Conservation (phyloP, 2,329 filamentous ascomycete genomes). For the Trichoderma sp. region DNA sequence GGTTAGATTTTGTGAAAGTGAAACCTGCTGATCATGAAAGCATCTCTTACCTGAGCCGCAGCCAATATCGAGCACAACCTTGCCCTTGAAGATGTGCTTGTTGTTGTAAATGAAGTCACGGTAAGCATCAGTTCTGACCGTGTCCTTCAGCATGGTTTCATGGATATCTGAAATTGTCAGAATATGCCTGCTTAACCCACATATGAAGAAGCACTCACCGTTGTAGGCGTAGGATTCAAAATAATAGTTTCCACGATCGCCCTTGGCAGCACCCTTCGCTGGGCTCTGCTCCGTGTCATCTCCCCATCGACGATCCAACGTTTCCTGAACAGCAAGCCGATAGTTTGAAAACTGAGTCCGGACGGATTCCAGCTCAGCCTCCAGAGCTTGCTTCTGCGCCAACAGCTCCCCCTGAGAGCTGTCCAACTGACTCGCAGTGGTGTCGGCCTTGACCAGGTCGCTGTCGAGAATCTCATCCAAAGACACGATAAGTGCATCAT, state of each 20-base stretch:
- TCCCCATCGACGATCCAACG: conserved; percentile 64
- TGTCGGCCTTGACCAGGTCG: conserved; percentile 42
- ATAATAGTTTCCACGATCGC: conserved; percentile 44
- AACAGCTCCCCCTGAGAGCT: conserved; percentile 38
- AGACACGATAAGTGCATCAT: conserved; percentile 84
- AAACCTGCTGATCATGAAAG: background rate
- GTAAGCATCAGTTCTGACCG: conserved; percentile 84
- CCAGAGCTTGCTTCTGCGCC: conserved; percentile 54
- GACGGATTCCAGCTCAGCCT: conserved; percentile 59
- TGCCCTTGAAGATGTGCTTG: conserved; percentile 81
- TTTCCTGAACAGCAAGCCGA: conserved; percentile 62
- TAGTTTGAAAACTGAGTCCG: conserved; percentile 64
- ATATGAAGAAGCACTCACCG: conserved; percentile 43
- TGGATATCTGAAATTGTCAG: conserved; percentile 66
- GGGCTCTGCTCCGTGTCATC: conserved; percentile 45
- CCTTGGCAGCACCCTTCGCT: conserved; percentile 30
- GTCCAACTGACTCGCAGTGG: conserved; percentile 12
- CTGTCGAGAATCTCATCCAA: conserved; percentile 68
- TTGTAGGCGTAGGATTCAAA: conserved; percentile 62
- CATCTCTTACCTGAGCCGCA: conserved; percentile 63
- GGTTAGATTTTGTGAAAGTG: background rate
- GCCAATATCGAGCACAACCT: conserved; percentile 86
- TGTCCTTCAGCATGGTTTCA: conserved; percentile 92
- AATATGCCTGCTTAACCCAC: background rate
- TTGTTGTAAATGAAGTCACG: conserved; percentile 93